Percentiles rank a stretch among this genome's conserved stretches.
Evolutionary conservation across 2,329 filamentous ascomycete genomes (phyloP).

Genomic region (Tolypocladium pustulatum): DNA sequence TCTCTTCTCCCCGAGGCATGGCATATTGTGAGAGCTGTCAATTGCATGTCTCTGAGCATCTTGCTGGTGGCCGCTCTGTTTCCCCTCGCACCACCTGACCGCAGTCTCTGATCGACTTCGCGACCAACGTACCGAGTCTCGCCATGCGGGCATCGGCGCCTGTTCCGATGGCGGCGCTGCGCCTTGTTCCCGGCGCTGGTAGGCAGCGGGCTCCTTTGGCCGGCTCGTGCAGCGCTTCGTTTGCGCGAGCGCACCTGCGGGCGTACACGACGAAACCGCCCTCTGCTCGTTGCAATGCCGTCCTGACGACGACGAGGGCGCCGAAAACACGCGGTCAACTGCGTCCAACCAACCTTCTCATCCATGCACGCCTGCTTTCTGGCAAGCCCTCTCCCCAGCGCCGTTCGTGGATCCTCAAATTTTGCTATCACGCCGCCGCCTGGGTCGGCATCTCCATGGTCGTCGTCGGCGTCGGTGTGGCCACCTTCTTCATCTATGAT

Average conservation of each 20-base stretch:
- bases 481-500: conserved; percentile 90
- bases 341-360: neutral
- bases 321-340: neutral
- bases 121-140: neutral
- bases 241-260: neutral
- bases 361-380: conserved; percentile 25
- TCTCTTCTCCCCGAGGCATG: neutral
- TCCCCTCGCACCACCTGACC: neutral
- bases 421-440: conserved; percentile 56
- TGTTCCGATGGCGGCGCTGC: neutral
- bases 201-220: neutral
- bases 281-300: neutral
- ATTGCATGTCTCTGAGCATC: neutral
- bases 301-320: neutral
- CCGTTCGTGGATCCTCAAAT: conserved; percentile 39
- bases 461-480: conserved; percentile 56
- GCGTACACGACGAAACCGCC: neutral
- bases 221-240: neutral
- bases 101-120: neutral
- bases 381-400: conserved; percentile 40
- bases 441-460: conserved; percentile 61
- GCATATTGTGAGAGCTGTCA: neutral
- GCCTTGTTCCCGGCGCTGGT: neutral
- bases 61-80: neutral
- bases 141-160: neutral